Evolutionary conservation across 75 land plant species (phyloP), one percentile per base, ranked within the genome.

Genomic region (Isoetes taiwanensis): DNA sequence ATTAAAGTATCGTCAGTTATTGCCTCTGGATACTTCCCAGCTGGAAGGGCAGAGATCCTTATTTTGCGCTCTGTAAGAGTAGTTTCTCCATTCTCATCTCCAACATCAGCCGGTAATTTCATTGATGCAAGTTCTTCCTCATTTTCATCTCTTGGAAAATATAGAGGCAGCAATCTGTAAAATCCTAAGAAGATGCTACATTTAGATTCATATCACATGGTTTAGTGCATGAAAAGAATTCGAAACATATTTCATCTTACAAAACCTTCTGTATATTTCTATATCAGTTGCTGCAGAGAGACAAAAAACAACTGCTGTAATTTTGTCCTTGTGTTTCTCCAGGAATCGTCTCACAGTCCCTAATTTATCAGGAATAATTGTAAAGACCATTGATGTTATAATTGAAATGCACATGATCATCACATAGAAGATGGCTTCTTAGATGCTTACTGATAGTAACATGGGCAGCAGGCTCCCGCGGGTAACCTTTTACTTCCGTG

Each of bases 51-150:
- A 61, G 77, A 84, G 50, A 93, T 93, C 74, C 98, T 76, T 33
- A 93, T 93, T 64, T 86, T 93, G 27, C 98, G 80, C 60, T 93
- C 98, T 62, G 86, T 80, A 34, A 88, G 81, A 2, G 76, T 64
- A 6, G 96, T 87, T 63, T 93, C 98, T 34, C 98, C 98, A 80
- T 93, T 93, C 64, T 93, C 98, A 72, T 93, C 98, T 30, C 98
- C 98, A 46, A 93, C 98, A 79, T 93, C 98, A 30, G 83, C 80
- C 37, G 98, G 98, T 54, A 93, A 85, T 69, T 87, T 93, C 48
- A 73, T 64, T 2, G 73, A 54, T 17, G 98, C 98, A 12, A 87
- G 56, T 63, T 81, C 90, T 58, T 93, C 95, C 43, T 93, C 98
- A 33, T 79, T 77, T 48, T 81, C 81, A 65, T 93, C 86, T 56